phyloP scores from a whole-genome alignment of 345 rosid genomes.

The Cardiospermum halicacabum region DNA sequence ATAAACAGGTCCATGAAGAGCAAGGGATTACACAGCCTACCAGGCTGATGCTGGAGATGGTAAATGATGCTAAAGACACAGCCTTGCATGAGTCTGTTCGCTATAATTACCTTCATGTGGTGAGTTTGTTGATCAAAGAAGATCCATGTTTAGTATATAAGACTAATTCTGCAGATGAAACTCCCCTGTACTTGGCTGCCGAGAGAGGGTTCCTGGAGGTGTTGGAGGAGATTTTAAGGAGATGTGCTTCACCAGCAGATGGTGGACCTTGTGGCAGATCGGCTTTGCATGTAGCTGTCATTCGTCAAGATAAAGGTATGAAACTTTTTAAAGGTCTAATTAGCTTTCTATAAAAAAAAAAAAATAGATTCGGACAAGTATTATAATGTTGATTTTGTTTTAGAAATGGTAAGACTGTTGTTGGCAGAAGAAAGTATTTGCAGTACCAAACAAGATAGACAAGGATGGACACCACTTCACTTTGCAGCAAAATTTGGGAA shows the following conservation, averaged over 20 bases:
- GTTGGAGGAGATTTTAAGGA: neutral
- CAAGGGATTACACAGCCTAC: neutral
- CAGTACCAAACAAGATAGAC: neutral
- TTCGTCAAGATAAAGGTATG: conserved; percentile 2
- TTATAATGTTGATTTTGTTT: neutral
- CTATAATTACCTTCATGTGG: conserved; percentile 13
- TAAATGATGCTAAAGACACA: conserved; percentile 7
- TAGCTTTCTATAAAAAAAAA: too few species aligned
- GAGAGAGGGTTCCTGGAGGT: conserved; percentile 8
- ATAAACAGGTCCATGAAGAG: neutral
- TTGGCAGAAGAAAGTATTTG: too few species aligned
- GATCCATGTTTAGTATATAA: neutral
- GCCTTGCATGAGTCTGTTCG: conserved; percentile 14
- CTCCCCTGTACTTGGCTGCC: conserved; percentile 25
- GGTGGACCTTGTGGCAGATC: conserved; percentile 20
- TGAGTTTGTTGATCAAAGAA: neutral
- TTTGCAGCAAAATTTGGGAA: conserved; percentile 7
- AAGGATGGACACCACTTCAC: neutral
- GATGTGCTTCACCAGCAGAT: conserved; percentile 2
- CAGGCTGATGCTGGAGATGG: conserved; percentile 6
- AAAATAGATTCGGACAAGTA: too few species aligned
- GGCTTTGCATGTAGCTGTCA: conserved; percentile 17
- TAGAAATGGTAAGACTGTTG: neutral
- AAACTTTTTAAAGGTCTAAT: neutral
- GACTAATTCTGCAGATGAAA: conserved; percentile 10